Evolutionary conservation across 1,284 basidiomycete genomes (phyloP), one percentile per base, ranked within the genome.

Genomic region (Ceratobasidium sp.): DNA sequence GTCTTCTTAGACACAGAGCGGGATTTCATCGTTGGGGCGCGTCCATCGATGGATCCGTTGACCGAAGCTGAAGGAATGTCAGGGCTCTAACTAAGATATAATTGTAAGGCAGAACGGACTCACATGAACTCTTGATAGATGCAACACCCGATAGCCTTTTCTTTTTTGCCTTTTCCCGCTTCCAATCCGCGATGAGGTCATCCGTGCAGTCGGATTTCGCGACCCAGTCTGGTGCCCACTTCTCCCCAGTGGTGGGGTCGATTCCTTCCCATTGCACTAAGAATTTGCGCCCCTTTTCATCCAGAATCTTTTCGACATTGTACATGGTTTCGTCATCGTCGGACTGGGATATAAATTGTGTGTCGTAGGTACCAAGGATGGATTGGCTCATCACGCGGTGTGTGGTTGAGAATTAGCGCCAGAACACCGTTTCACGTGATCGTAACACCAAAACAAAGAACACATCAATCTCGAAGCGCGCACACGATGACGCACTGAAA

Each of bases 231-330:
- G 68, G 57, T 40, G 31, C 27, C 56, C 67, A 72, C 20, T 69
- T 69, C 54, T 56, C 22, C 22, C 55, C 55, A 17, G 68, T 65
- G 8, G 12, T 49, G 10, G 69, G 69, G 45, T 69, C 68, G 1
- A 20, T 67, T 29, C 71, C 71, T 27, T 57, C 68, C 71, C 71
- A 72, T 45, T 72, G 62, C 8, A 72, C 42, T 6, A 70, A 53
- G 31, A 69, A 72, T 40, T 53, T 64, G 29, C 43, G 34, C 27
- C 69, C 69, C 15, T 25, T 35, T 29, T 70, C 69, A 38, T 50
- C 69, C 13, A 70, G 25, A 22, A 70, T 70, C 42, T 43, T 38
- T 29, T 70, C 69, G 40, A 70, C 69, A 27, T 70, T 56, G 52
- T 64, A 70, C n/a, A 70, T 45, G 40, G 27, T 70, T 17, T 65